Evolutionary conservation across 129 eudicot species (phyloP), one percentile per base, ranked within the genome.

Genomic region (Smallanthus sonchifolius): DNA sequence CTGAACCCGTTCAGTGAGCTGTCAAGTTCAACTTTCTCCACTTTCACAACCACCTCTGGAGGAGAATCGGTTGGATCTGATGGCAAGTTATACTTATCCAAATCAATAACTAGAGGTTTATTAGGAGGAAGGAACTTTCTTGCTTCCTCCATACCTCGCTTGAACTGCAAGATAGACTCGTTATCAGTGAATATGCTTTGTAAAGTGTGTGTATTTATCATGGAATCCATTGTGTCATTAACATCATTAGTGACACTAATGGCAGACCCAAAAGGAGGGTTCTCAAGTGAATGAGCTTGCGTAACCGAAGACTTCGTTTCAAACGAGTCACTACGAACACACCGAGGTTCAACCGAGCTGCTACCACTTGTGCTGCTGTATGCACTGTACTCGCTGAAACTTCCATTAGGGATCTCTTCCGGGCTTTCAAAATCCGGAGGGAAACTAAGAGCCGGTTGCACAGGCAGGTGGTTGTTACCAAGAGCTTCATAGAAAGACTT

Each of bases 141-240:
- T 17, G 98, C 96, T 81, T 90, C 96, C 74, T 90, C 96, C 90
- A 83, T 81, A 42, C 96, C 98, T 65, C 67, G 86, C 77, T 81
- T 76, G 78, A 84, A 92, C 74, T 78, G 90, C 72, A 83, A 67
- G 38, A 92, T 84, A 6, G 96, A 87, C 19, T 90, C 87, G 0
- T 73, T 81, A 69, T 89, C 81, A 19, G 76, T 82, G 67, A 80
- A 87, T 42, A 87, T 81, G 40, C 66, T 82, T 40, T 74, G 69
- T 48, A 73, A 48, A 66, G 76, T 10, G 7, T 79, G 78, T 4
- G 75, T 10, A 76, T 69, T 43, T 3, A 59, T 45, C 62, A 80
- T 56, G 49, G 91, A 64, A 67, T 83, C 73, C 47, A 63, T 59
- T 4, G 77, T 83, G 10, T 64, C 77, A 24, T 64, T 82, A 47